A percentile compares a stretch with the other conserved stretches of the same genome.
Conservation (phyloP, 106 monocot genomes). For the Platanthera zijinensis region DNA sequence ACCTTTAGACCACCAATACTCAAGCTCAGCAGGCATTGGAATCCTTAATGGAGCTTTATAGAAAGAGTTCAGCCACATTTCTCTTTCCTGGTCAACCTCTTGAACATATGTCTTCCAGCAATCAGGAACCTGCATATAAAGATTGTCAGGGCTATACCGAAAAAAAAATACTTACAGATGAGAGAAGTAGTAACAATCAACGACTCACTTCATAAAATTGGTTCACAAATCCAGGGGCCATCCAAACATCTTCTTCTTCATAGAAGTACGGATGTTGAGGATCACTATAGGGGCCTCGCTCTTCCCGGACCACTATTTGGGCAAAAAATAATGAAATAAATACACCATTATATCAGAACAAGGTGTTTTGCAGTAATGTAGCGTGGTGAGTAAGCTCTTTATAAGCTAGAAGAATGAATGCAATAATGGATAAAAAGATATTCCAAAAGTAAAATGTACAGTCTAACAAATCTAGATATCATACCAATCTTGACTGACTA, state of each 20-base stretch:
- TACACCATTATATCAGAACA: conserved; percentile 2
- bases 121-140: conserved; percentile 55
- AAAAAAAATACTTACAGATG: background rate
- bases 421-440: background rate
- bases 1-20: conserved; percentile 89
- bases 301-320: conserved; percentile 67
- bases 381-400: background rate
- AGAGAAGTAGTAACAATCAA: background rate
- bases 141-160: background rate
- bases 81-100: conserved; percentile 87
- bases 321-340: background rate
- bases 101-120: conserved; percentile 77
- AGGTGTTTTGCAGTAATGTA: background rate
- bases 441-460: background rate
- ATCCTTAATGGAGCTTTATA: conserved; percentile 72
- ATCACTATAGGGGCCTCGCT: conserved; percentile 75
- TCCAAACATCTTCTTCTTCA: conserved; percentile 80
- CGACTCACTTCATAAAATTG: conserved; percentile 68
- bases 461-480: background rate
- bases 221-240: conserved; percentile 84
- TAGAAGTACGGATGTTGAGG: conserved; percentile 92
- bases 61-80: conserved; percentile 85
- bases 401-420: background rate
- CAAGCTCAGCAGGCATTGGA: conserved; percentile 89
- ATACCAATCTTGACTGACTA: background rate